Evolutionary conservation across 768 basidiomycete genomes (phyloP).

Genomic region (Russula ochroleuca): DNA sequence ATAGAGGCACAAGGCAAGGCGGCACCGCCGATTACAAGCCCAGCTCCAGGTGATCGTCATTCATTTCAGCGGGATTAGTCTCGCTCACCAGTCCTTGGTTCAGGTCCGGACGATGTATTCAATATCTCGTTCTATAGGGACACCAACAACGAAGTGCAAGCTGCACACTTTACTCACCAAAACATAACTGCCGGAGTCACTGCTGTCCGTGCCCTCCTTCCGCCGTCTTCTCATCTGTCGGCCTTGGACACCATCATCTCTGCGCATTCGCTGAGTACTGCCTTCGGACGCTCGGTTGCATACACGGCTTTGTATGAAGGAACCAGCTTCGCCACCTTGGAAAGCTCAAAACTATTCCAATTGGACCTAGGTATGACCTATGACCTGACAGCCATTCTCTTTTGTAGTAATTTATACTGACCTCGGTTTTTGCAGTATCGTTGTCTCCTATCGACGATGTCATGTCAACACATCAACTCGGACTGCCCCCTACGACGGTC

Average conservation of each 20-base stretch:
- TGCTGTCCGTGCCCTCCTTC: constrained; percentile 69
- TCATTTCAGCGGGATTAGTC: not conserved
- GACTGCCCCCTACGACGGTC: constrained; percentile 72
- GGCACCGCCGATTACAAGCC: constrained; percentile 41
- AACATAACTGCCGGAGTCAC: constrained; percentile 90
- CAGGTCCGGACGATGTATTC: constrained; percentile 61
- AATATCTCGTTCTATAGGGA: constrained; percentile 62
- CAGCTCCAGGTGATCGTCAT: constrained; percentile 48
- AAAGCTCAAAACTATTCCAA: constrained; percentile 51
- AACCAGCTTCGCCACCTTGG: constrained; percentile 63
- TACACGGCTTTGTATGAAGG: constrained; percentile 78
- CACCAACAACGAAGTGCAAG: constrained; percentile 50
- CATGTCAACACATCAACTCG: constrained; percentile 44
- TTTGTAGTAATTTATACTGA: constrained; percentile 1
- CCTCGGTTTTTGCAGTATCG: not conserved
- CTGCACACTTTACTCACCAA: constrained; percentile 70
- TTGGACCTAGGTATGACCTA: constrained; percentile 41
- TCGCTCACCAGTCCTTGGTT: constrained; percentile 7
- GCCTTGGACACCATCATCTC: constrained; percentile 76
- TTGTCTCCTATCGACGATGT: constrained; percentile 46
- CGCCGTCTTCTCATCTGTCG: constrained; percentile 61
- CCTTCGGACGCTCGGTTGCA: constrained; percentile 75
- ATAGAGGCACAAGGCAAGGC: constrained; percentile 62
- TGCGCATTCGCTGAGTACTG: constrained; percentile 63
- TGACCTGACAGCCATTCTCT: not conserved